Evolutionary conservation across 345 rosid genomes (phyloP).

Genomic region (Adansonia digitata): DNA sequence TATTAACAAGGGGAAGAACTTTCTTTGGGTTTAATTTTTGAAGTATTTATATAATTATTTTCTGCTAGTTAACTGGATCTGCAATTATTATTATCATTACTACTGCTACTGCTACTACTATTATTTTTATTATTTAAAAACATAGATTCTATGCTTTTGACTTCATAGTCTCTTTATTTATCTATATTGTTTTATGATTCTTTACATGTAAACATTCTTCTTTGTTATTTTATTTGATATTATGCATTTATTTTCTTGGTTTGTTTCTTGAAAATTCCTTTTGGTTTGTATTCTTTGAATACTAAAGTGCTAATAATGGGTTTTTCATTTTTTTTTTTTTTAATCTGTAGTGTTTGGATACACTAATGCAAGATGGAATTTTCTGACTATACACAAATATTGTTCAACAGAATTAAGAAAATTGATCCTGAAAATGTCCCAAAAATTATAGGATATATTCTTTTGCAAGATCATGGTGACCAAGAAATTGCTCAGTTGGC

Average conservation of each 20-base stretch:
- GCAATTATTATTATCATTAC: no score
- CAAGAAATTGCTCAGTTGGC: constrained; percentile 43
- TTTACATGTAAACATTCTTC: neutral
- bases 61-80: neutral
- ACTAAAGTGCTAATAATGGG: no score
- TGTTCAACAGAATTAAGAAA: constrained; percentile 41
- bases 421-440: constrained; percentile 46
- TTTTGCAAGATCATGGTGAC: constrained; percentile 36
- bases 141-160: no score
- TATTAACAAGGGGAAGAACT: no score
- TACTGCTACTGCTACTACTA: no score
- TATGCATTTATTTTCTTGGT: no score
- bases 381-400: constrained; percentile 35
- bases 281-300: no score
- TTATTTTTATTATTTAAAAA: no score
- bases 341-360: constrained; percentile 15
- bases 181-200: neutral
- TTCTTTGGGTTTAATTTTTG: neutral
- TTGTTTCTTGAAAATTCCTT: no score
- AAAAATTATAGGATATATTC: constrained; percentile 51
- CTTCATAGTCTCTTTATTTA: neutral
- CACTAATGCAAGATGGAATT: constrained; percentile 33
- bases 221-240: neutral
- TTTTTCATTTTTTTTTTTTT: neutral
- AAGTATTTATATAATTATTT: neutral